Evolutionary conservation across 1,139 yeast genomes (phyloP).

Genomic region (Taphrina flavorubra): DNA sequence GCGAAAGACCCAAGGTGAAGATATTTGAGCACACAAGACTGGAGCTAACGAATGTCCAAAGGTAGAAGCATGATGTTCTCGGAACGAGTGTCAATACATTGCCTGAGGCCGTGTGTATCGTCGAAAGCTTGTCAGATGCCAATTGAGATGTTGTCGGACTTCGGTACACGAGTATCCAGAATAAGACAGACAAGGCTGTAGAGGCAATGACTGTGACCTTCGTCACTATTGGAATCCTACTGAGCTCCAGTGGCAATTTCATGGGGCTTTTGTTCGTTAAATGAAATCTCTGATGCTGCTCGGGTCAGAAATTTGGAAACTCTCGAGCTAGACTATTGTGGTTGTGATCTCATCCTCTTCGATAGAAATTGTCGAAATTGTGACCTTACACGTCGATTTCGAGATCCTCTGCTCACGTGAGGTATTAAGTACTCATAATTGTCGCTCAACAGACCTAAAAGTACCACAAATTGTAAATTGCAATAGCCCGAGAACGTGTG

Average conservation of each 20-base stretch:
- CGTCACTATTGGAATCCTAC: constrained; percentile 30
- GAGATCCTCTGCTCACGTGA: too few relatives aligned
- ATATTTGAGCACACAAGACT: constrained; percentile 72
- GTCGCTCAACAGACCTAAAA: too few relatives aligned
- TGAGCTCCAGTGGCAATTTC: constrained; percentile 21
- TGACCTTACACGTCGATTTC: too few relatives aligned
- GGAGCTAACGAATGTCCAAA: constrained; percentile 78
- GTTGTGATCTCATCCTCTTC: too few relatives aligned
- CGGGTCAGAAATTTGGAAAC: too few relatives aligned
- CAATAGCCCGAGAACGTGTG: too few relatives aligned
- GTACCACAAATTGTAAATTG: too few relatives aligned
- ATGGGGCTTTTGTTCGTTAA: not conserved
- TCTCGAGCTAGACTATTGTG: too few relatives aligned
- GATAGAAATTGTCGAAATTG: too few relatives aligned
- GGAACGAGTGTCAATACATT: constrained; percentile 69
- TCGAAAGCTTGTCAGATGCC: not conserved
- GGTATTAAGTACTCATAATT: too few relatives aligned
- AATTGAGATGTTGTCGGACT: constrained; percentile 5
- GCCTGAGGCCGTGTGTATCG: not conserved
- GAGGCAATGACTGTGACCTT: constrained; percentile 23
- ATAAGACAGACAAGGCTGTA: constrained; percentile 25
- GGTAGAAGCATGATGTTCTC: constrained; percentile 60
- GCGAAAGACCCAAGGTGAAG: constrained; percentile 58
- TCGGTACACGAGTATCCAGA: constrained; percentile 27
- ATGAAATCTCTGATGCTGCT: too few relatives aligned